Conservation (phyloP, 2,329 filamentous ascomycete genomes). For the Ascochyta pisi region DNA sequence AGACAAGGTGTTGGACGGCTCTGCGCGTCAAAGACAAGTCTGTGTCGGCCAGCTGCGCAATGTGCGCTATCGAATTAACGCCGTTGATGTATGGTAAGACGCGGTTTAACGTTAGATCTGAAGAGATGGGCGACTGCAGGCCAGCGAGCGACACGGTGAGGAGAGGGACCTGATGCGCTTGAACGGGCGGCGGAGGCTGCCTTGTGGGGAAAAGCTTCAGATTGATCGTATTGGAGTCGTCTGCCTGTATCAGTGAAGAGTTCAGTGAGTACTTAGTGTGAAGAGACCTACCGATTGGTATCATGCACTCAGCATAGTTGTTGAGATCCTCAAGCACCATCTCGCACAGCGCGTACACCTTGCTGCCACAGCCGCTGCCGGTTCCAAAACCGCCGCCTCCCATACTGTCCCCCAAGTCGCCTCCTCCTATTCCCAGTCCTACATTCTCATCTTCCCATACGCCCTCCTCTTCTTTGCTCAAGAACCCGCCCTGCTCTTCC, state of each 20-base stretch:
- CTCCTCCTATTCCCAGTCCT: conserved; percentile 10
- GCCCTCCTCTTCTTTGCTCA: conserved; percentile 66
- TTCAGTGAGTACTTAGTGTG: neutral
- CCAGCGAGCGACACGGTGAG: conserved; percentile 60
- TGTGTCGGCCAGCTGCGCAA: conserved; percentile 83
- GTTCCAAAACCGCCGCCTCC: conserved; percentile 31
- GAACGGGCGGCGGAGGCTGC: conserved; percentile 75
- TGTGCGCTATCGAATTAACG: conserved; percentile 85
- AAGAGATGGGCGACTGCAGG: conserved; percentile 61
- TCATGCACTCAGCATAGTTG: conserved; percentile 98
- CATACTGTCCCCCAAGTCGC: conserved; percentile 12
- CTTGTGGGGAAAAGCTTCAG: conserved; percentile 93
- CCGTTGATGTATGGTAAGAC: conserved; percentile 90
- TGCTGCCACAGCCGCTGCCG: conserved; percentile 52
- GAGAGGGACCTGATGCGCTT: conserved; percentile 90
- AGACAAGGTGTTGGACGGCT: conserved; percentile 86
- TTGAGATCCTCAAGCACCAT: conserved; percentile 92
- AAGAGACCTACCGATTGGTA: conserved; percentile 75
- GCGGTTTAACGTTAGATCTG: conserved; percentile 76
- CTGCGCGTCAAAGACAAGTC: conserved; percentile 86
- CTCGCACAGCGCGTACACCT: conserved; percentile 76
- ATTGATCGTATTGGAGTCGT: conserved; percentile 93
- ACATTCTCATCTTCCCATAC: conserved; percentile 40
- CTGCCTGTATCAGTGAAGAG: conserved; percentile 53
- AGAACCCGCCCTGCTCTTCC: conserved; percentile 88